A percentile compares a stretch with the other conserved stretches of the same genome.
Evolutionary conservation across 2,329 filamentous ascomycete species (phyloP).

Genomic region (Curvularia spicifera): DNA sequence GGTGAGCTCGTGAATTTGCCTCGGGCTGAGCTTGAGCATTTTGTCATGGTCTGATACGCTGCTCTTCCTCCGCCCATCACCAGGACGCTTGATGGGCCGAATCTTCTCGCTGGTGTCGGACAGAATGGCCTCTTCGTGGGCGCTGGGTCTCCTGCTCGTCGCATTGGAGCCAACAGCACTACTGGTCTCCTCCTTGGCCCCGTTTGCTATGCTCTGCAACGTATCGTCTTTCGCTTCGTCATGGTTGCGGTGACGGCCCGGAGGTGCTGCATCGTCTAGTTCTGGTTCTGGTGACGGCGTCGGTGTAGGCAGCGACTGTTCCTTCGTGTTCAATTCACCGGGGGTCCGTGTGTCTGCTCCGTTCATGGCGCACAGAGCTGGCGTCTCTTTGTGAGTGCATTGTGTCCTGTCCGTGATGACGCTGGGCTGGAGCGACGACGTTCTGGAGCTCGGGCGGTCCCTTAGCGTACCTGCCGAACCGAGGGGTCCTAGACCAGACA

Average conservation of each 20-base stretch:
- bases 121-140: constrained; percentile 41
- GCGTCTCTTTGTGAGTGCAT: constrained; percentile 24
- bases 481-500: constrained; percentile 1
- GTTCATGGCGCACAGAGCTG: constrained; percentile 38
- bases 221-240: constrained; percentile 17
- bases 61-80: constrained; percentile 44
- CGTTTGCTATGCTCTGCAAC: constrained; percentile 22
- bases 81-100: constrained; percentile 44
- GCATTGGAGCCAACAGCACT: constrained; percentile 22
- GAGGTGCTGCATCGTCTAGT: constrained; percentile 27
- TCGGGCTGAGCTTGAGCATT: constrained; percentile 60
- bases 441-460: constrained; percentile 13
- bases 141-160: constrained; percentile 28
- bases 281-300: constrained; percentile 32
- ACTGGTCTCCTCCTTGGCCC: constrained; percentile 15
- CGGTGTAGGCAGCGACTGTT: constrained; percentile 43
- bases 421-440: constrained; percentile 9
- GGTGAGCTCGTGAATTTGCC: constrained; percentile 62
- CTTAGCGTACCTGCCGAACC: constrained; percentile 10
- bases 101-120: constrained; percentile 44
- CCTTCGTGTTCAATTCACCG: constrained; percentile 25
- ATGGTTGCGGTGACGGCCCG: constrained; percentile 16
- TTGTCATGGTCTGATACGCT: constrained; percentile 50
- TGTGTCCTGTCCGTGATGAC: constrained; percentile 5
- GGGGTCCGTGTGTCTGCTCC: constrained; percentile 31